A percentile compares a stretch with the other conserved stretches of the same genome.
These are phyloP conservation scores for Hymenoscyphus occultus DNA, from an alignment of 2,329 filamentous ascomycete species.

Conservation along the genomic window DNA sequence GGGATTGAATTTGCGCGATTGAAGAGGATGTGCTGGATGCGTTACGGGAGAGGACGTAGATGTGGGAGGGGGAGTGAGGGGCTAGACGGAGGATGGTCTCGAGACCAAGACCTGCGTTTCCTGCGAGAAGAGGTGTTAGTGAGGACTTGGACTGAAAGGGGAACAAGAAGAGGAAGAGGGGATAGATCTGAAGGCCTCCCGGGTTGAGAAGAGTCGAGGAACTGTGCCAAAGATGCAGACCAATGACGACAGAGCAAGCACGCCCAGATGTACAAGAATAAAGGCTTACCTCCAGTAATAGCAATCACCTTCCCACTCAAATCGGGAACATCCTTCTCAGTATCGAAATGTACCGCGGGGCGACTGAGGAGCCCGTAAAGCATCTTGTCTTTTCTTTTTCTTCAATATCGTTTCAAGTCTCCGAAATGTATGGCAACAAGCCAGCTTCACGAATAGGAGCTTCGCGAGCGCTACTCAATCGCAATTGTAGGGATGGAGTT, in stretches of 20 bases:
- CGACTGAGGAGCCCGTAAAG: neutral
- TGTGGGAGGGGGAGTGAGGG: conserved; percentile 40
- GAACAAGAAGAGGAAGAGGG: neutral
- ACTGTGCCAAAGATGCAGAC: neutral
- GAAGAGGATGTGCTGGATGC: conserved; percentile 39
- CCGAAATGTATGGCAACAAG: neutral
- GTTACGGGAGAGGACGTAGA: conserved; percentile 41
- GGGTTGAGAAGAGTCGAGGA: neutral
- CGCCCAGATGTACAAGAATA: neutral
- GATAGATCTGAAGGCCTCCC: too few species aligned
- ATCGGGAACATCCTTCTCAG: conserved; percentile 38
- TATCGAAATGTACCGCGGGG: conserved; percentile 15
- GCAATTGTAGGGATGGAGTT: neutral
- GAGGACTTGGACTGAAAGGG: neutral
- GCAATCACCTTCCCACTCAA: conserved; percentile 44
- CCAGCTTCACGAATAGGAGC: neutral
- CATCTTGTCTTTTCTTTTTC: neutral
- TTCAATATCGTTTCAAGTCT: neutral
- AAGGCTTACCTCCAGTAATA: conserved; percentile 42
- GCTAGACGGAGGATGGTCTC: conserved; percentile 42
- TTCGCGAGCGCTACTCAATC: neutral
- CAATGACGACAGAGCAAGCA: neutral
- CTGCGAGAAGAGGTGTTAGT: conserved; percentile 12
- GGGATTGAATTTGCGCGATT: conserved; percentile 39
- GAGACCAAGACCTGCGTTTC: conserved; percentile 45